Base-by-base conservation (phyloP, 495 filamentous ascomycete genomes). In the Talaromyces trachyspermus region DNA sequence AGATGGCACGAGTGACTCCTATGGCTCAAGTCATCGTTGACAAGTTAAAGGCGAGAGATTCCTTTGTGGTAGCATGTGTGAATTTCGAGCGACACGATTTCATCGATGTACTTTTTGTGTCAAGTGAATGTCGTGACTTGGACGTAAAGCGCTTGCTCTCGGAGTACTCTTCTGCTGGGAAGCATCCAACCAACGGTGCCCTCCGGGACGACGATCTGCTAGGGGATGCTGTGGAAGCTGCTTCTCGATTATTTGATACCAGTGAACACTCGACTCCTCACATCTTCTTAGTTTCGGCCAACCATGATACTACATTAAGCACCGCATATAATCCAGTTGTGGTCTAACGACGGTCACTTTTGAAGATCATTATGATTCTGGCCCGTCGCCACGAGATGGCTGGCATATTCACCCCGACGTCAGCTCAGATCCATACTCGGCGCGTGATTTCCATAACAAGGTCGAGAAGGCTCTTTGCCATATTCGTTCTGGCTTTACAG, bases 401-500 rank as follows among this genome's bases (percentile, higher is more conserved):
- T 63, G 60, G 58, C 61, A 61, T 46, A 40, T 65, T 11, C 53
- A 46, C 17, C 46, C 19, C 19, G 48, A 50, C 23, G 19, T 25
- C 18, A 25, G 29, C 11, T 23, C 48, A 47, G 27, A 37, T 46
- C 40, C 50, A 44, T 12, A 32, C 12, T 23, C 24, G 6, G 19
- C 26, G 18, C 32, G 17, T 29, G 17, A 39, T 6, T 48, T 52
- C 14, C 18, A 24, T 29, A 26, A 49, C 14, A 50, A 52, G 41
- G 41, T 50, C 12, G 27, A 29, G 2, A 43, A 20, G 36, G 25
- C 25, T 8, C 10, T 50, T 18, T 27, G 18, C 4, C 40, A 50
- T 23, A 22, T 50, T 37, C 52, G 43, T 45, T 20, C 52, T 12
- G 52, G 48, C 25, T n/a, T 54, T 27, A 33, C 33, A 9, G 27